Evolutionary conservation across 2,329 filamentous ascomycete species (phyloP).

Genomic region (Neonectria hederae): DNA sequence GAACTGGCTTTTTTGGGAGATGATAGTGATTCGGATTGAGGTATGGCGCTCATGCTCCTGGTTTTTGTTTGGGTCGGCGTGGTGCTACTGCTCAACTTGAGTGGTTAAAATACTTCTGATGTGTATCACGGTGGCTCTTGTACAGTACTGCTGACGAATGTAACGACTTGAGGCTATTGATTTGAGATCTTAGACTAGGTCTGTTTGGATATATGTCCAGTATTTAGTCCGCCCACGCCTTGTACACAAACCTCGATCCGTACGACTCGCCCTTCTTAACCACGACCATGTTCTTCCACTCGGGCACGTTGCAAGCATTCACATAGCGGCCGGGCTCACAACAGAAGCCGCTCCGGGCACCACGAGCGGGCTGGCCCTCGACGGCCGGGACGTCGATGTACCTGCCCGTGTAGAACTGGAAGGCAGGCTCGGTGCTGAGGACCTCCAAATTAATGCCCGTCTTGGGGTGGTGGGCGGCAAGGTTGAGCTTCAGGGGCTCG

Average conservation of each 20-base stretch:
- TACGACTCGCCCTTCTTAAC: conserved; percentile 87
- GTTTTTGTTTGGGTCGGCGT: conserved; percentile 12
- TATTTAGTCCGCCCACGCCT: conserved; percentile 76
- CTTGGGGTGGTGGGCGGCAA: conserved; percentile 76
- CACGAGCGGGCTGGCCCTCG: conserved; percentile 70
- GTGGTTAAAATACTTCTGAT: background rate
- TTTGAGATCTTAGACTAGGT: background rate
- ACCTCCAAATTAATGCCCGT: conserved; percentile 86
- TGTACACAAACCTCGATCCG: conserved; percentile 84
- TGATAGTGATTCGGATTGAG: conserved; percentile 71
- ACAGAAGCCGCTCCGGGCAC: conserved; percentile 81
- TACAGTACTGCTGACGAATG: conserved; percentile 7
- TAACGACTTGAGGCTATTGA: background rate
- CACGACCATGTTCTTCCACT: conserved; percentile 81
- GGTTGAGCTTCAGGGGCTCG: conserved; percentile 71
- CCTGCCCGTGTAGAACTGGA: conserved; percentile 96
- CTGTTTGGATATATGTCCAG: background rate
- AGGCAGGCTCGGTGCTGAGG: conserved; percentile 90
- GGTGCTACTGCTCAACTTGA: background rate
- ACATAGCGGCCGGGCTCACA: conserved; percentile 93
- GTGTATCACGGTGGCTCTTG: background rate
- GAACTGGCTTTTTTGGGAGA: conserved; percentile 74
- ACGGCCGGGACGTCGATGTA: conserved; percentile 80
- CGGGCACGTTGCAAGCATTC: conserved; percentile 83
- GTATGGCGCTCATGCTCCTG: background rate